Evolutionary conservation across 2,329 filamentous ascomycete genomes (phyloP).

Genomic region (Akanthomyces dipterigenus): DNA sequence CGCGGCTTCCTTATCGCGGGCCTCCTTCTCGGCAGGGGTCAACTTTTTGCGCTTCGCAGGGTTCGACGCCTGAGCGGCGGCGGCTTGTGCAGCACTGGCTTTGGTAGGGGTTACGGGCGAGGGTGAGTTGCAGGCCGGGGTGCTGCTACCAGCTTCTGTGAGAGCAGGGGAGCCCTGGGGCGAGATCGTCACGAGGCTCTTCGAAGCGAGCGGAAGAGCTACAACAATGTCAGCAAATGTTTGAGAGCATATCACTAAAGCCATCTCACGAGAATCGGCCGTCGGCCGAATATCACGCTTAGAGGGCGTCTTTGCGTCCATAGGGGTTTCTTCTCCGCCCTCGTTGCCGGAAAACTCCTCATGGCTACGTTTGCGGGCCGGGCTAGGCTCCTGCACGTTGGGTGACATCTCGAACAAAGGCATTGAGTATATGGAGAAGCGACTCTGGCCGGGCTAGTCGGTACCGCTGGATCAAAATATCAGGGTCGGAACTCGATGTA

Average conservation of each 20-base stretch:
- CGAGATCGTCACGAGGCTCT: constrained; percentile 22
- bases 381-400: constrained; percentile 39
- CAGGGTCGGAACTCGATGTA: too few species aligned
- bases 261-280: constrained; percentile 20
- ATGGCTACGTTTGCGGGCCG: constrained; percentile 39
- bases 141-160: constrained; percentile 37
- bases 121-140: constrained; percentile 30
- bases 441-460: background rate
- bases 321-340: constrained; percentile 18
- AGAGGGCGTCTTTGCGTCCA: constrained; percentile 17
- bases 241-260: background rate
- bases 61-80: constrained; percentile 15
- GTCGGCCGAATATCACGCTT: constrained; percentile 16
- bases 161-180: constrained; percentile 27
- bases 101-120: constrained; percentile 28
- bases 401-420: constrained; percentile 41
- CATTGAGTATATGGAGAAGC: constrained; percentile 28
- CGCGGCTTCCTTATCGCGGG: constrained; percentile 30
- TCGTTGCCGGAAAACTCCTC: constrained; percentile 35
- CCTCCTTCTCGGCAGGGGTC: constrained; percentile 34
- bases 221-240: constrained; percentile 13
- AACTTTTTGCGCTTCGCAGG: constrained; percentile 37
- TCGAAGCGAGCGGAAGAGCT: constrained; percentile 21
- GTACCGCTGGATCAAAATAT: too few species aligned
- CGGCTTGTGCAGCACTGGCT: constrained; percentile 18